Percentiles rank a stretch among this genome's conserved stretches.
These are phyloP conservation scores for Candida ficus DNA, from an alignment of 805 yeast species.

Conservation along the genomic window DNA sequence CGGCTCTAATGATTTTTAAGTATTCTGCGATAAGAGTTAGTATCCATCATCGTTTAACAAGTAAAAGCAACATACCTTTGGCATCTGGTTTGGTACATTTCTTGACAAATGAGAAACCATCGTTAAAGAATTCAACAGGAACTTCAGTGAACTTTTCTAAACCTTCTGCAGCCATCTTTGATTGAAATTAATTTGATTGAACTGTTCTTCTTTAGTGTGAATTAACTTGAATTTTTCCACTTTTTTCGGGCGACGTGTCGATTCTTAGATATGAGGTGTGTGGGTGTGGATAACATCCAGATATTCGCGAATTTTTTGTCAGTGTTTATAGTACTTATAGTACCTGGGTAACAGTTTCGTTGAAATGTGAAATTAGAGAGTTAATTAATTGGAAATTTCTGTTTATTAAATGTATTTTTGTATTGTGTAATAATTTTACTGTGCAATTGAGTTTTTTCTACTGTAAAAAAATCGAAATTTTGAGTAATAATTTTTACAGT, in stretches of 20 bases:
- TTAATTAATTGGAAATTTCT: too few relatives aligned
- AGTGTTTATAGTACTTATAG: too few relatives aligned
- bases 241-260: conserved; percentile 6
- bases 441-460: too few relatives aligned
- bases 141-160: conserved; percentile 77
- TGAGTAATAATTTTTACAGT: too few relatives aligned
- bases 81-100: conserved; percentile 91
- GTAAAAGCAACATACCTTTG: conserved; percentile 48
- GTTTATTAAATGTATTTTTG: too few relatives aligned
- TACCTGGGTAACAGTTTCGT: too few relatives aligned
- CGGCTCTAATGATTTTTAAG: conserved; percentile 85
- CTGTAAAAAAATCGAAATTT: too few relatives aligned
- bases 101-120: conserved; percentile 81
- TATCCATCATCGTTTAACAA: background rate
- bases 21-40: conserved; percentile 48
- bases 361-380: too few relatives aligned
- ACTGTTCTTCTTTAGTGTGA: background rate
- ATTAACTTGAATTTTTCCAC: too few relatives aligned
- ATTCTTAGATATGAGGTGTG: background rate
- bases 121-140: conserved; percentile 87
- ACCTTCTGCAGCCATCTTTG: conserved; percentile 44
- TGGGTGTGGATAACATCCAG: background rate
- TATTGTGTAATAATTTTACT: too few relatives aligned
- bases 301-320: too few relatives aligned
- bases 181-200: background rate